Evolutionary conservation across 2,329 filamentous ascomycete species (phyloP), one percentile per base, ranked within the genome.

Genomic region (Tolypocladium album): DNA sequence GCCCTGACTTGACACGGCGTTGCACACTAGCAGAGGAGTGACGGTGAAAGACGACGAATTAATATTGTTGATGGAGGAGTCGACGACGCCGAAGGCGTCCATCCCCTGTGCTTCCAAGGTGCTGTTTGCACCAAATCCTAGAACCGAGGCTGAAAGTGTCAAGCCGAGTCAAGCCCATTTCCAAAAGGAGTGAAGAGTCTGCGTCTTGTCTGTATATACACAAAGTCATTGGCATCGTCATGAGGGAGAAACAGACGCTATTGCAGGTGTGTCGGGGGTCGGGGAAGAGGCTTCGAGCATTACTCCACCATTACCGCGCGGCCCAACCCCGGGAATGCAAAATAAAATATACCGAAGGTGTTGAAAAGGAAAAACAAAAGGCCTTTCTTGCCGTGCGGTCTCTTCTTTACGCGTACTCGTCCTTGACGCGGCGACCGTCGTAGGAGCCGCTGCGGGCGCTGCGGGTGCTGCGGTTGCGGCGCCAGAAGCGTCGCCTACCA

Each of bases 361-460:
- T 3, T 3, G 6, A 2, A 31, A 5, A 31, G 3, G 5, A 31
- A 36, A 4, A 36, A 4, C 6, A 17, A n/a, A 38, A 13, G 11
- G 27, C 20, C 4, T 4, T 20, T 9, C 31, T 36, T 7, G 50
- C 15, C 50, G 50, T 4, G 20, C 13, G 50, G 8, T 20, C 12
- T 20, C 15, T 31, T 38, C 53, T 63, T 76, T 77, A 86, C 55
- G 80, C 78, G 69, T 89, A 90, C 62, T 89, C 85, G 34, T 89
- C 86, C 80, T 89, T 89, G 66, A 89, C 85, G 15, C 85, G 79
- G 59, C 80, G 79, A 64, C 84, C 72, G 22, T 75, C 72, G 61
- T 71, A 74, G 40, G 75, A 75, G 64, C 75, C 70, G 64, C 75
- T 70, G 62, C 75, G 69, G 50, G 72, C 70, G 64, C 68, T 73